Evolutionary conservation across 768 basidiomycete species (phyloP).

Genomic region (Termitomyces eurrhizus): DNA sequence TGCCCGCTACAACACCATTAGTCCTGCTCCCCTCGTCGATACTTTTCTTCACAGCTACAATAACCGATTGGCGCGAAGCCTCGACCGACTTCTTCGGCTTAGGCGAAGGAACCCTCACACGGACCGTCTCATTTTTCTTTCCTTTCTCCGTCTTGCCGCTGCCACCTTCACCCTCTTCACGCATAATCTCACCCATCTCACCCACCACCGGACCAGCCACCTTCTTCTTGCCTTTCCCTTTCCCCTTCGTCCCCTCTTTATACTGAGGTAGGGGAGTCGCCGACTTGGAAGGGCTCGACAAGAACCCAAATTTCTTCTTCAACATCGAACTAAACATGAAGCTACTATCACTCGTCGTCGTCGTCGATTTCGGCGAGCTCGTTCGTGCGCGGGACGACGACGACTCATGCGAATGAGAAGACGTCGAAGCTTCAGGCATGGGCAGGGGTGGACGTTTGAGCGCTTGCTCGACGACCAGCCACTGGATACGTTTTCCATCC

Average conservation of each 20-base stretch:
- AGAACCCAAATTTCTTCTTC: conserved; percentile 68
- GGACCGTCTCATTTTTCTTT: conserved; percentile 17
- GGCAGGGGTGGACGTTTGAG: conserved; percentile 37
- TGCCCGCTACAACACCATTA: conserved; percentile 14
- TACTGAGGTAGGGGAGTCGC: conserved; percentile 21
- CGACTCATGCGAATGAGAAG: conserved; percentile 14
- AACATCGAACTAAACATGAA: conserved; percentile 45
- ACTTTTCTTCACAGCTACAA: conserved; percentile 17
- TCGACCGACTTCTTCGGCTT: conserved; percentile 28
- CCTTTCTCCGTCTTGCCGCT: conserved; percentile 4
- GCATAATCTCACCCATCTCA: conserved; percentile 68
- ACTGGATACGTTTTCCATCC: conserved; percentile 43
- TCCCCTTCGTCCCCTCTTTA: conserved; percentile 28
- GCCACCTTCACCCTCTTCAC: conserved; percentile 42
- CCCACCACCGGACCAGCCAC: conserved; percentile 39
- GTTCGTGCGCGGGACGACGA: conserved; percentile 25
- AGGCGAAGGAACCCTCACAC: conserved; percentile 26
- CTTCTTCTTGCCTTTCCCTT: conserved; percentile 24
- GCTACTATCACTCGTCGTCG: conserved; percentile 33
- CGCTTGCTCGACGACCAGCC: conserved; percentile 68
- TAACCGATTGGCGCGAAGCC: conserved; percentile 16
- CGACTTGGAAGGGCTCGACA: conserved; percentile 34
- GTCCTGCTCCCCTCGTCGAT: conserved; percentile 8
- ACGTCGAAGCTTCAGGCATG: conserved; percentile 8
- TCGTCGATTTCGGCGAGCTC: conserved; percentile 40